A percentile compares a stretch with the other conserved stretches of the same genome.
These are phyloP conservation scores for Antrodiella citrinella DNA, from an alignment of 768 basidiomycete species.

Conservation along the genomic window DNA sequence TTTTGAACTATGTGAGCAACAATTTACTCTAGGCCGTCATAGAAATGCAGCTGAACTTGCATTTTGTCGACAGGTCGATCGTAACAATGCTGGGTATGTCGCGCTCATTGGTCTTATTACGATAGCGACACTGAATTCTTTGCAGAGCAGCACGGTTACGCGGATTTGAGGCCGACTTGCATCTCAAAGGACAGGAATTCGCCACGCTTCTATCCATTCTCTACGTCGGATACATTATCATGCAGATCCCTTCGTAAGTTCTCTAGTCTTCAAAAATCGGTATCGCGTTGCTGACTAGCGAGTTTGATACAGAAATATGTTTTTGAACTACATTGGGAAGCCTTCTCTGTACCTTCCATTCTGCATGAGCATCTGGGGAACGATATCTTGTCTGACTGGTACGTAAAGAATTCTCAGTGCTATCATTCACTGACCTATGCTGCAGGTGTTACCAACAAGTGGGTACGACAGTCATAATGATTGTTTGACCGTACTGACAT, in stretches of 20 bases:
- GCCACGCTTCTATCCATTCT: conserved; percentile 59
- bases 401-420: background rate
- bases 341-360: conserved; percentile 60
- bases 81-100: conserved; percentile 60
- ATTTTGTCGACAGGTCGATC: conserved; percentile 45
- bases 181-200: conserved; percentile 57
- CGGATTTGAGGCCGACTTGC: conserved; percentile 63
- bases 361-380: conserved; percentile 60
- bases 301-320: conserved; percentile 47
- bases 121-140: background rate
- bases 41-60: background rate
- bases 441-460: conserved; percentile 19
- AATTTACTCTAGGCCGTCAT: background rate
- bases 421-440: background rate
- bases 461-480: too few relatives aligned
- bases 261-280: background rate
- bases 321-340: conserved; percentile 55
- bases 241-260: conserved; percentile 72
- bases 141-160: conserved; percentile 61
- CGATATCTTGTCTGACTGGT: conserved; percentile 44
- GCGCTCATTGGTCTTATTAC: background rate
- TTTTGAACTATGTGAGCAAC: conserved; percentile 37
- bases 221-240: conserved; percentile 66
- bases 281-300: background rate
- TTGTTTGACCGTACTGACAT: background rate